Base-by-base conservation (phyloP, 2,329 filamentous ascomycete genomes). In the Rhynchosporium agropyri region DNA sequence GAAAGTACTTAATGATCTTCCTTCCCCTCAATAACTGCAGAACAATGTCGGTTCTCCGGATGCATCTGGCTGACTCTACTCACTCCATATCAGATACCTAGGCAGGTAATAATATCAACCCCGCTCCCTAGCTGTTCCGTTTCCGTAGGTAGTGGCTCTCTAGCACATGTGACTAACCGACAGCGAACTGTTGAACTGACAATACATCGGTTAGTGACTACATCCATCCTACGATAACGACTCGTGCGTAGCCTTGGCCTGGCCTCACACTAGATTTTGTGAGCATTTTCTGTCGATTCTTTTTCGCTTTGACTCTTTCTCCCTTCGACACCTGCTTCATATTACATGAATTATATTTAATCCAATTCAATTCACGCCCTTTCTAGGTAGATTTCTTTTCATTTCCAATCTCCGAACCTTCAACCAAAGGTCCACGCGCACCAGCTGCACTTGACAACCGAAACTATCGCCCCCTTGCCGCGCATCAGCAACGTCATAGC, bases 401-500 rank as follows among this genome's bases (percentile, higher is more conserved):
- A 43, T 3, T 56, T 54, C 10, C 7, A 15, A 28, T 29, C 43
- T n/a, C 42, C 40, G 54, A 57, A 45, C 20, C 20, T 20, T 20
- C 20, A 20, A 20, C 29, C n/a, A 3, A 26, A 57, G 42, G 54
- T 57, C 54, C 54, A 29, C 54, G 54, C 54, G 38, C 54, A 57
- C 40, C 42, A 40, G 45, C 43, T 28, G 31, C 26, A n/a, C 28
- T 36, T 6, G 40, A 31, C 54, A 43, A 57, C 54, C 54, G 40
- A 45, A 46, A n/a, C 54, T 13, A 20, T 20, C n/a, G 31, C 26
- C 26, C 26, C n/a, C 33, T 45, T 20, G n/a, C 38, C 15, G 45
- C 61, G 63, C 61, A 63, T 61, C 58, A 60, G 60, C 56, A 53
- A 38, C 65, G 65, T 66, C 65, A 66, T 63, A 56, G 59, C 58